Evolutionary conservation across 2,329 filamentous ascomycete species (phyloP).

Genomic region (Rhytidhysteron rufulum): DNA sequence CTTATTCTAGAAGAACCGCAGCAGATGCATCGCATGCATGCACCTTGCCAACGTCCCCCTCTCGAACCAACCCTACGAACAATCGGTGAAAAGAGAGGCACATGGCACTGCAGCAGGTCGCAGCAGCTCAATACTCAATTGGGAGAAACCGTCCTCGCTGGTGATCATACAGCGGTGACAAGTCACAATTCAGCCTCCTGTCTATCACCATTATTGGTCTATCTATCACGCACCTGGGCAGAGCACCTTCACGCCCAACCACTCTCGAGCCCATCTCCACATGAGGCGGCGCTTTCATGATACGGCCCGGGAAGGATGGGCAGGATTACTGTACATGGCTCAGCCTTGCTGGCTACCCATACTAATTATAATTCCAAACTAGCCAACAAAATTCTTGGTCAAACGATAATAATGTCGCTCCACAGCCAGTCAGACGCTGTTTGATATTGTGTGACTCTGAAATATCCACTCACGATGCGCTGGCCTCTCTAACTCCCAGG

Average conservation of each 20-base stretch:
- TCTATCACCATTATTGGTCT: background rate
- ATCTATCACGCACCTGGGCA: too few relatives aligned
- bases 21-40: too few relatives aligned
- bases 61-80: too few relatives aligned
- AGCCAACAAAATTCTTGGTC: background rate
- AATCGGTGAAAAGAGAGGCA: background rate
- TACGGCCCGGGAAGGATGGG: background rate
- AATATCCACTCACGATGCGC: background rate
- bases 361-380: background rate
- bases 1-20: too few relatives aligned
- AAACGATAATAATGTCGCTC: slow-evolving; percentile 3
- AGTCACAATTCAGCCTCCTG: slow-evolving; percentile 1
- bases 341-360: background rate
- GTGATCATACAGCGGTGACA: background rate
- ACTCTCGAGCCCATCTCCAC: slow-evolving; percentile 5
- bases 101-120: background rate
- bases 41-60: too few relatives aligned
- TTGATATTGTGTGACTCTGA: too few relatives aligned
- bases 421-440: too few relatives aligned
- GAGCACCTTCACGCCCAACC: slow-evolving; percentile 2
- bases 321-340: slow-evolving; percentile 2
- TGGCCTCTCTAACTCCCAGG: too few relatives aligned
- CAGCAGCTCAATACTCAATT: background rate
- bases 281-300: background rate
- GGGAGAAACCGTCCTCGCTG: background rate